Conservation (phyloP, 768 basidiomycete species). For the Podaxis pistillaris region DNA sequence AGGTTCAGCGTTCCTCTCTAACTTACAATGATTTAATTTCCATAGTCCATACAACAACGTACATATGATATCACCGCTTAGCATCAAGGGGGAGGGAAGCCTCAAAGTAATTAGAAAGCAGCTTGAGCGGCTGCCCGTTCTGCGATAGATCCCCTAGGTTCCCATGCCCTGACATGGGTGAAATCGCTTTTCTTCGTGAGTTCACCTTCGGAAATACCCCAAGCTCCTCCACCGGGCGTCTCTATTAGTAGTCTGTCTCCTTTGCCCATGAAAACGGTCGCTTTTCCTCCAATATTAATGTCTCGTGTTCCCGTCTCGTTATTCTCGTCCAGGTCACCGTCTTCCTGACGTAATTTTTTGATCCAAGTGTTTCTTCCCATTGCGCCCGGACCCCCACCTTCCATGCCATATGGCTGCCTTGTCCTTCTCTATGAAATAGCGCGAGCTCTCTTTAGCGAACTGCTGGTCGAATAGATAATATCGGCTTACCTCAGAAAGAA, state of each 20-base stretch:
- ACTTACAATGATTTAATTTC: background rate
- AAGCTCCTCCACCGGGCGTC: constrained; percentile 91
- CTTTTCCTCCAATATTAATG: constrained; percentile 90
- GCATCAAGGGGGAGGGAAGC: background rate
- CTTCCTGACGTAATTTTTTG: constrained; percentile 61
- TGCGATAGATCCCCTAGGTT: constrained; percentile 69
- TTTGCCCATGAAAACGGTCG: constrained; percentile 84
- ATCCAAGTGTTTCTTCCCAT: constrained; percentile 89
- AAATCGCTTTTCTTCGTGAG: constrained; percentile 23
- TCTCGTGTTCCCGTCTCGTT: constrained; percentile 38
- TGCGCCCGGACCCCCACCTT: constrained; percentile 71
- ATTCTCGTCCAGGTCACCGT: constrained; percentile 57
- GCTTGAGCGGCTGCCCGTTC: constrained; percentile 64
- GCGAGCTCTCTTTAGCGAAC: background rate
- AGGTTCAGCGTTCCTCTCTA: background rate
- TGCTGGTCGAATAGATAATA: background rate
- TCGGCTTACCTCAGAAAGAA: constrained; percentile 71
- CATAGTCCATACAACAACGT: background rate
- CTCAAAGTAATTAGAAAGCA: constrained; percentile 40
- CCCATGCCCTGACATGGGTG: constrained; percentile 50
- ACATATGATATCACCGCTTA: background rate
- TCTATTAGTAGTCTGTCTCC: constrained; percentile 79
- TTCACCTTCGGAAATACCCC: constrained; percentile 50
- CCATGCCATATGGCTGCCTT: constrained; percentile 81
- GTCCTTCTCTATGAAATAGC: constrained; percentile 62